Conservation (phyloP, 1,139 yeast genomes). For the Hyphopichia buzzinii region DNA sequence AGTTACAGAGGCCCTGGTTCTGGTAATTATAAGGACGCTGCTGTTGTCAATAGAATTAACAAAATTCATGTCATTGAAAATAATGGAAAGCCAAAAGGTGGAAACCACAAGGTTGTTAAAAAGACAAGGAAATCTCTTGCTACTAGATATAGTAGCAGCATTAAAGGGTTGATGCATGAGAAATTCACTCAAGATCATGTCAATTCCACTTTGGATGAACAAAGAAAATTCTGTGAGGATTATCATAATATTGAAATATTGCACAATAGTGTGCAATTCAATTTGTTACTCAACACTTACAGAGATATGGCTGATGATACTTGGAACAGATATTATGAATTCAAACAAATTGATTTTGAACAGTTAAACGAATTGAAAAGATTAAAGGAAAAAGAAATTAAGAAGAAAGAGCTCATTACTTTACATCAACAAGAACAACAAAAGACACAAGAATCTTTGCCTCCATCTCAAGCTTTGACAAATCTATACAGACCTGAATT, state of each 20-base stretch:
- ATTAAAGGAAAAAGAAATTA: slow-evolving; percentile 14
- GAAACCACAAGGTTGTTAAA: slow-evolving; percentile 15
- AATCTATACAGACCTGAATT: slow-evolving; percentile 7
- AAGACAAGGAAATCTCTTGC: slow-evolving; percentile 13
- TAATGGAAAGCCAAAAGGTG: slow-evolving; percentile 12
- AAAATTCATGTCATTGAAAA: slow-evolving; percentile 22
- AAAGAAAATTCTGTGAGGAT: slow-evolving; percentile 36
- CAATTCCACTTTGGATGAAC: slow-evolving; percentile 27
- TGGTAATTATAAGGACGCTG: slow-evolving; percentile 48
- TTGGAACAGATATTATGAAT: slow-evolving; percentile 39
- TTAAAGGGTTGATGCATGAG: slow-evolving; percentile 43
- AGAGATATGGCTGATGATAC: slow-evolving; percentile 40
- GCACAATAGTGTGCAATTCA: slow-evolving; percentile 44
- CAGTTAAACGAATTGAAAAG: slow-evolving; percentile 25
- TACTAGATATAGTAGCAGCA: slow-evolving; percentile 23
- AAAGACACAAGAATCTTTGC: slow-evolving; percentile 3
- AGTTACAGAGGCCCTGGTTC: slow-evolving; percentile 47
- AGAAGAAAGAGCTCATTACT: slow-evolving; percentile 13
- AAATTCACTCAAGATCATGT: slow-evolving; percentile 31
- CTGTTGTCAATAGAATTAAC: slow-evolving; percentile 41
- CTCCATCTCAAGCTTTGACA: slow-evolving; percentile 7
- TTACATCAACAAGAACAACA: slow-evolving; percentile 12
- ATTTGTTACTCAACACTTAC: slow-evolving; percentile 40
- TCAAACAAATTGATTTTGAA: slow-evolving; percentile 41
- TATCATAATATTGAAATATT: slow-evolving; percentile 42